phyloP scores from a whole-genome alignment of 768 basidiomycete species.

The Boletus tylopilopsis region DNA sequence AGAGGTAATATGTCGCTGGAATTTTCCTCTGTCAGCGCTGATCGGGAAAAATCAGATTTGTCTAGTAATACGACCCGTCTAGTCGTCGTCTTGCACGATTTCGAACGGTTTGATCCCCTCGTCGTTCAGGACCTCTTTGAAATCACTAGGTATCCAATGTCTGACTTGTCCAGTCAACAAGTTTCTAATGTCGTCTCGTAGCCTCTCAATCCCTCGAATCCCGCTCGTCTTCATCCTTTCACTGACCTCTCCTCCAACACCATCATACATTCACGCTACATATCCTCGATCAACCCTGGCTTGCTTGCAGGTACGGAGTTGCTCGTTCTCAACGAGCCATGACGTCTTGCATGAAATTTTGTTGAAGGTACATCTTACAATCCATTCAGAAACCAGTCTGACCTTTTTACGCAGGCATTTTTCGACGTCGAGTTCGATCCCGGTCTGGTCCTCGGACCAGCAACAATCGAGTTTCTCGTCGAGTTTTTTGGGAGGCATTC shows the following conservation, averaged over 20 bases:
- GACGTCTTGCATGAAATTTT: constrained; percentile 52
- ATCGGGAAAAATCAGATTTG: constrained; percentile 7
- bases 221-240: constrained; percentile 66
- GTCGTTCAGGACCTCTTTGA: constrained; percentile 69
- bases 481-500: constrained; percentile 58
- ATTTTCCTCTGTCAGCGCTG: background rate
- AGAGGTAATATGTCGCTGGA: constrained; percentile 35
- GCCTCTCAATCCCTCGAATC: constrained; percentile 48
- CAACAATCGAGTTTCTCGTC: constrained; percentile 48
- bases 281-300: constrained; percentile 61
- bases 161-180: background rate
- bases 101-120: constrained; percentile 63
- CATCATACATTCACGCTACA: constrained; percentile 55
- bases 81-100: constrained; percentile 64
- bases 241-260: constrained; percentile 50
- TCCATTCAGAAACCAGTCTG: background rate
- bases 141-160: constrained; percentile 55
- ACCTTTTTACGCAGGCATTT: constrained; percentile 44
- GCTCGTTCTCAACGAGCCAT: constrained; percentile 46
- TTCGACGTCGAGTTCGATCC: constrained; percentile 62
- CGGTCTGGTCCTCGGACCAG: constrained; percentile 57
- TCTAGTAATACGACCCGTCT: constrained; percentile 36
- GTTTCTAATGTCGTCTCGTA: constrained; percentile 24
- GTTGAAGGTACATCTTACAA: constrained; percentile 40
- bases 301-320: constrained; percentile 50